Evolutionary conservation across 768 basidiomycete species (phyloP).

Genomic region (Suillus luteus): DNA sequence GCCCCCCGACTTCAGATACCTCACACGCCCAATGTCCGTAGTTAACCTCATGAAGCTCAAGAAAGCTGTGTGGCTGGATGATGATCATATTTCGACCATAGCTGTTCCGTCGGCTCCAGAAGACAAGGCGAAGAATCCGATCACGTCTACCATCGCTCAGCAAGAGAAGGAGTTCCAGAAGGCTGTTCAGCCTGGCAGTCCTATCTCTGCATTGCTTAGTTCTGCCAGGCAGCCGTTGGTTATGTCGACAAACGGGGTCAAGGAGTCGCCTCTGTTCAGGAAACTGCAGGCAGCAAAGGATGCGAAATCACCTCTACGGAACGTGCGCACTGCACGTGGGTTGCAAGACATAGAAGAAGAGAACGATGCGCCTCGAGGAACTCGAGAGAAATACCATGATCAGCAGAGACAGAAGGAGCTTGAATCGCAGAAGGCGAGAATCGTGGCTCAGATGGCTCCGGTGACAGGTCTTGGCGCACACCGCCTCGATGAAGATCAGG

Average conservation of each 20-base stretch:
- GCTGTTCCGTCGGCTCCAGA: constrained; percentile 41
- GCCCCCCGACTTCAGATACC: constrained; percentile 73
- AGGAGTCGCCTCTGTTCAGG: constrained; percentile 40
- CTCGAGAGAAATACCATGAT: constrained; percentile 41
- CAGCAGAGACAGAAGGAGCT: constrained; percentile 66
- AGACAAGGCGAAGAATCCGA: constrained; percentile 38
- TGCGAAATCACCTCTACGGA: constrained; percentile 55
- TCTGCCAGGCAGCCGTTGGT: constrained; percentile 88
- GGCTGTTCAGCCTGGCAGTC: constrained; percentile 93
- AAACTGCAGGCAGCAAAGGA: constrained; percentile 59
- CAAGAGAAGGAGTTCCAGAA: constrained; percentile 97
- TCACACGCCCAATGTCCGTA: constrained; percentile 60
- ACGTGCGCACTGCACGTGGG: constrained; percentile 39
- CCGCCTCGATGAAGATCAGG: constrained; percentile 37
- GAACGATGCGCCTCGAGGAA: constrained; percentile 41
- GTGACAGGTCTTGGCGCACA: constrained; percentile 27
- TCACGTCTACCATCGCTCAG: constrained; percentile 67
- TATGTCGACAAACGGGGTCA: constrained; percentile 52
- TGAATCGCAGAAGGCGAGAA: constrained; percentile 88
- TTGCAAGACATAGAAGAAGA: constrained; percentile 50
- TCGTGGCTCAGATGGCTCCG: constrained; percentile 92
- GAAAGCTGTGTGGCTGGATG: constrained; percentile 62
- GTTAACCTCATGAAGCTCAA: constrained; percentile 72
- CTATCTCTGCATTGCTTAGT: constrained; percentile 87
- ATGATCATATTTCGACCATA: constrained; percentile 51